Evolutionary conservation across 768 basidiomycete genomes (phyloP).

Genomic region (Xerocomus spinulosus): DNA sequence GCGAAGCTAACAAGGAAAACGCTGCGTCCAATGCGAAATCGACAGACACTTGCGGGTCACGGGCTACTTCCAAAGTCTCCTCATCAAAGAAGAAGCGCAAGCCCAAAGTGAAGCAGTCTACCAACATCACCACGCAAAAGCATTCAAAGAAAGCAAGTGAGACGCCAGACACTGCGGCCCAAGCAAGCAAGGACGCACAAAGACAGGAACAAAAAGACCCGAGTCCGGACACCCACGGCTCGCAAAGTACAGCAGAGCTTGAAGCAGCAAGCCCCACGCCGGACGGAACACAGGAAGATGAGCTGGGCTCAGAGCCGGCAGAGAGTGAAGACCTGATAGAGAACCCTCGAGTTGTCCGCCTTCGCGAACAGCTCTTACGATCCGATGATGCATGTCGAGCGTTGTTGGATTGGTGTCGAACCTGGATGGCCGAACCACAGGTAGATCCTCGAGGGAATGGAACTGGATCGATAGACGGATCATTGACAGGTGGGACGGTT

Average conservation of each 20-base stretch:
- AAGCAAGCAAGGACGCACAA: background rate
- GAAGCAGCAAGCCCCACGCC: background rate
- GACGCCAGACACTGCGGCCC: background rate
- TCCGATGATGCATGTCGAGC: slow-evolving; percentile 1
- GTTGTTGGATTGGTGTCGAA: slow-evolving; percentile 13
- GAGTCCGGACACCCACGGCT: background rate
- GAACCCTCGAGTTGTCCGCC: slow-evolving; percentile 9
- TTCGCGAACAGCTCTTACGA: slow-evolving; percentile 7
- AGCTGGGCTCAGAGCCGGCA: background rate
- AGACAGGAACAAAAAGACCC: background rate
- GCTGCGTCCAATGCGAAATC: background rate
- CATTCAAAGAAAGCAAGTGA: background rate
- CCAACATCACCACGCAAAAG: background rate
- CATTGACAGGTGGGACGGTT: background rate
- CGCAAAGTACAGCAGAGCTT: background rate
- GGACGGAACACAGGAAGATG: background rate
- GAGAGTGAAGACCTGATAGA: background rate
- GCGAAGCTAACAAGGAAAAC: slow-evolving; percentile 5
- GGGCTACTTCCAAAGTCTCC: background rate
- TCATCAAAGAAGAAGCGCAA: background rate
- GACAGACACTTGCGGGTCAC: background rate
- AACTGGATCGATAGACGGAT: background rate
- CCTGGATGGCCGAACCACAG: background rate
- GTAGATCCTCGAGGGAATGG: background rate
- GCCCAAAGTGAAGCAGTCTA: background rate